Evolutionary conservation across 164 flowering plant species (phyloP).

Genomic region (Piper longum): DNA sequence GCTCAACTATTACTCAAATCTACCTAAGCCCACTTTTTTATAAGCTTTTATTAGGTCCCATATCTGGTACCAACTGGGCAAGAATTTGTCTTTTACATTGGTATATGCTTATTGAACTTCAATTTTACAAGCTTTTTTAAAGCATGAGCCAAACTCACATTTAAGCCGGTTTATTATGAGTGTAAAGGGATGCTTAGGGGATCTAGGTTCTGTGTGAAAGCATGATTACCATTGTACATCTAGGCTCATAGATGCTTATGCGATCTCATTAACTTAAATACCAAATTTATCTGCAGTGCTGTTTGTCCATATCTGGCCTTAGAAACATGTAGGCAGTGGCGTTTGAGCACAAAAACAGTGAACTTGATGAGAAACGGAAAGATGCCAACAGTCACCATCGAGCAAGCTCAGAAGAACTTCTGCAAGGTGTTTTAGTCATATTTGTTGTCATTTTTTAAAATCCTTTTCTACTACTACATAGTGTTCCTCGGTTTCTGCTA

Average conservation of each 20-base stretch:
- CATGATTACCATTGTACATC: not conserved
- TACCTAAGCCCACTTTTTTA: too few relatives aligned
- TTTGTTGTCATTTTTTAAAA: not conserved
- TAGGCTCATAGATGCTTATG: not conserved
- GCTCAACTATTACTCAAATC: too few relatives aligned
- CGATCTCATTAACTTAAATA: not conserved
- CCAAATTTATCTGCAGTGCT: conserved; percentile 45
- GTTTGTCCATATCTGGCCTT: conserved; percentile 93
- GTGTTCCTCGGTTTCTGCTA: not conserved
- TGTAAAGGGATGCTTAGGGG: too few relatives aligned
- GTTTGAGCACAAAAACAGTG: conserved; percentile 87
- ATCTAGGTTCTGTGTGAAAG: too few relatives aligned
- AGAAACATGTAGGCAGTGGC: conserved; percentile 99
- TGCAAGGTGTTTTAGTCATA: conserved; percentile 51
- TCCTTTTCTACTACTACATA: not conserved
- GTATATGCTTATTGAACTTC: too few relatives aligned
- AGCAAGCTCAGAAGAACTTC: conserved; percentile 91
- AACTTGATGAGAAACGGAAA: conserved; percentile 95
- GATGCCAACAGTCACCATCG: conserved; percentile 97
- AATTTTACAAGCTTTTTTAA: too few relatives aligned
- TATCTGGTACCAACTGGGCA: too few relatives aligned
- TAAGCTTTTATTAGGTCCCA: too few relatives aligned
- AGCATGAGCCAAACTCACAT: too few relatives aligned
- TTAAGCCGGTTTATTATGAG: too few relatives aligned
- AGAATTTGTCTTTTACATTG: too few relatives aligned